phyloP scores from a whole-genome alignment of 768 basidiomycete genomes.

The Phlebiopsis gigantea region DNA sequence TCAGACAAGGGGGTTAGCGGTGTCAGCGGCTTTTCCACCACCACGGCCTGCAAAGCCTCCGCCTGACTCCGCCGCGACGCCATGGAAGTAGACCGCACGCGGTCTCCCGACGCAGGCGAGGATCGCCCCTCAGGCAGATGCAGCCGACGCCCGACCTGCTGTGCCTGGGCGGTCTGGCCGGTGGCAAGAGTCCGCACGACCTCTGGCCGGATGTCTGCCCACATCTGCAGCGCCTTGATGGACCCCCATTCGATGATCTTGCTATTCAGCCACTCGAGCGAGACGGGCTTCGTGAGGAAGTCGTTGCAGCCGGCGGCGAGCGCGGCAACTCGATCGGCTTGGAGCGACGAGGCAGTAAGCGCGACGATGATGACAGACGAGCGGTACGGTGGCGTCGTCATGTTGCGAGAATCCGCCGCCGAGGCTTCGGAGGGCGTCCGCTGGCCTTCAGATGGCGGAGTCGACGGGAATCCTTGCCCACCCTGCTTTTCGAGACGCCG shows the following conservation, averaged over 20 bases:
- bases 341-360: constrained; percentile 94
- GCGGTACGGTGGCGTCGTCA: constrained; percentile 52
- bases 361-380: constrained; percentile 99
- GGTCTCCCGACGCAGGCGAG: constrained; percentile 30
- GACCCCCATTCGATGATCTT: constrained; percentile 99
- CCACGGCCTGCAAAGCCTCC: background rate
- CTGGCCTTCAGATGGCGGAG: constrained; percentile 54
- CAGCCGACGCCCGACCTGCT: constrained; percentile 39
- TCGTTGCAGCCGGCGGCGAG: constrained; percentile 98
- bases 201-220: constrained; percentile 76
- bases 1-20: constrained; percentile 11
- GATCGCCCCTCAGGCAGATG: constrained; percentile 44
- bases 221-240: constrained; percentile 91
- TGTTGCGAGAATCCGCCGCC: constrained; percentile 44
- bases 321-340: constrained; percentile 93
- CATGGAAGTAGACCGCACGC: constrained; percentile 35
- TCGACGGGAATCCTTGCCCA: constrained; percentile 61
- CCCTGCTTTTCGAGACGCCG: constrained; percentile 72
- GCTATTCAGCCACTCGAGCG: constrained; percentile 90
- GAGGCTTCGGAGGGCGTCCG: constrained; percentile 51
- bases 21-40: constrained; percentile 3
- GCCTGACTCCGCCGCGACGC: constrained; percentile 15
- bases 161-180: constrained; percentile 44
- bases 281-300: constrained; percentile 96
- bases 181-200: constrained; percentile 39